These are phyloP conservation scores for Polygonum aviculare DNA, from an alignment of 148 eudicot genomes.

Conservation along the genomic window DNA sequence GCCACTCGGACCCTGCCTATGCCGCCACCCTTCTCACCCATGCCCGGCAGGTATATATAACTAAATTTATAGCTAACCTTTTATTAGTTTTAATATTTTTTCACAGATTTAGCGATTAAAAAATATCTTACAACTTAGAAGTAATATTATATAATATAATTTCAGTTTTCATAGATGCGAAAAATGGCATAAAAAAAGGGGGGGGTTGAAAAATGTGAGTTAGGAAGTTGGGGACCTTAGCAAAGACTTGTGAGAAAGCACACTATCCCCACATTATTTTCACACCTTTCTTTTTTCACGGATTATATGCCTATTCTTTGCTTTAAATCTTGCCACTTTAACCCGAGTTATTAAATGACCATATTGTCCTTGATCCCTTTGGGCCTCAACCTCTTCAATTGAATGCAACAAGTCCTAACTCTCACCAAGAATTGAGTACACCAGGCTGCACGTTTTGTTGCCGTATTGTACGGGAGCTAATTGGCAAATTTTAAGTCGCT, in stretches of 20 bases:
- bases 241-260: background rate
- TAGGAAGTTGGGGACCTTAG: conserved; percentile 2
- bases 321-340: background rate
- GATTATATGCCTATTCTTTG: background rate
- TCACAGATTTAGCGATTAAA: no score
- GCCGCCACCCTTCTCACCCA: conserved; percentile 64
- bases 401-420: background rate
- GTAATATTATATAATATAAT: background rate
- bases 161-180: background rate
- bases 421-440: background rate
- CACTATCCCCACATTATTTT: background rate
- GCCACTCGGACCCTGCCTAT: conserved; percentile 51
- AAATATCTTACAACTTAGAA: background rate
- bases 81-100: no score
- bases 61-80: background rate
- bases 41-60: conserved; percentile 66
- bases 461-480: background rate
- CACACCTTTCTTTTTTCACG: conserved; percentile 3
- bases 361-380: background rate
- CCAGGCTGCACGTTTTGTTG: background rate
- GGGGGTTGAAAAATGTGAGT: no score
- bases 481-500: background rate
- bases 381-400: background rate
- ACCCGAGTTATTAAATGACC: background rate
- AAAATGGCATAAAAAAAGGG: background rate